Evolutionary conservation across 1,284 basidiomycete species (phyloP).

Genomic region (Leccinum fallax): DNA sequence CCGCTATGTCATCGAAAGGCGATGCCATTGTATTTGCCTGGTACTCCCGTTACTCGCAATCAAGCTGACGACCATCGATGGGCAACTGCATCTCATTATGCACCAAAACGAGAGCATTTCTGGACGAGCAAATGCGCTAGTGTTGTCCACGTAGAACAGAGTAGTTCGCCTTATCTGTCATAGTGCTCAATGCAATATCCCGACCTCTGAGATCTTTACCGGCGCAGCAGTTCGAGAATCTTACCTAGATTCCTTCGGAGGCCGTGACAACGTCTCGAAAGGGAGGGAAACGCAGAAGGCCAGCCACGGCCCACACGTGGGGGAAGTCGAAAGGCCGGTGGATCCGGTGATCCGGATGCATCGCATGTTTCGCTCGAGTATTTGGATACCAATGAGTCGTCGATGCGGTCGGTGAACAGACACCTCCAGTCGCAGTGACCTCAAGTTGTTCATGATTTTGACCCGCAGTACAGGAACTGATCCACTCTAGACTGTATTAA

Average conservation of each 20-base stretch:
- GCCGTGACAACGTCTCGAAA: conserved; percentile 20
- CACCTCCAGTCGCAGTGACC: conserved; percentile 9
- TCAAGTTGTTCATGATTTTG: conserved; percentile 19
- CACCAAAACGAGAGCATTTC: conserved; percentile 8
- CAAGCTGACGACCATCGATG: not conserved
- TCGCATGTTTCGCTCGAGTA: conserved; percentile 16
- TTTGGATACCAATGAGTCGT: conserved; percentile 4
- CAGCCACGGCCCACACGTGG: conserved; percentile 17
- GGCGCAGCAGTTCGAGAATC: conserved; percentile 19
- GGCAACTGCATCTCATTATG: not conserved
- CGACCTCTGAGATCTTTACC: not conserved
- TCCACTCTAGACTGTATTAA: conserved; percentile 13
- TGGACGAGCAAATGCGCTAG: conserved; percentile 6
- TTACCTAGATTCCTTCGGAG: conserved; percentile 2
- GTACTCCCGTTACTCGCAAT: too few relatives aligned
- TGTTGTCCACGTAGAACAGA: conserved; percentile 7
- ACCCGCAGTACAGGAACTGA: conserved; percentile 7
- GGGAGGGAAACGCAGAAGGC: conserved; percentile 17
- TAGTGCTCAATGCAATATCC: not conserved
- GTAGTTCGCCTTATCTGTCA: conserved; percentile 11
- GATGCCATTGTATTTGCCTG: too few relatives aligned
- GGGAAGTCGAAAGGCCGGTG: conserved; percentile 15
- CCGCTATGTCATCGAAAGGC: not conserved
- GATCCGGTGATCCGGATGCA: conserved; percentile 6
- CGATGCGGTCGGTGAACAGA: conserved; percentile 22